Evolutionary conservation across 202 grass and related monocot species (phyloP).

Genomic region (Carex arenaria): DNA sequence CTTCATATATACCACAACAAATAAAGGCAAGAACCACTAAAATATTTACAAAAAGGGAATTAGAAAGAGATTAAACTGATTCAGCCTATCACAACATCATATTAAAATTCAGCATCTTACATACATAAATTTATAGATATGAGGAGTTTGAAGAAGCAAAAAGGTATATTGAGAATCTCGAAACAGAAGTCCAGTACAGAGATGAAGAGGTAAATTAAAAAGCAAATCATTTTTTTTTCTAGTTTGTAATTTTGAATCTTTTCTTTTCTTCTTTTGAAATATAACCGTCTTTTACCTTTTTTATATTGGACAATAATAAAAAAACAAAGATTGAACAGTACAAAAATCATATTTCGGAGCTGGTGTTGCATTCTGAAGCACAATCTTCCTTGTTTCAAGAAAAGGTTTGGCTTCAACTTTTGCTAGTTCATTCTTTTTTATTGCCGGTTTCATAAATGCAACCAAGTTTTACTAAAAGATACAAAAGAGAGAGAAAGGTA

Average conservation of each 20-base stretch:
- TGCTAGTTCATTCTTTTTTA: constrained; percentile 11
- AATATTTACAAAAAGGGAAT: not conserved
- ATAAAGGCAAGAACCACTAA: not conserved
- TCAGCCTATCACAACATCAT: not conserved
- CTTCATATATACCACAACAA: not conserved
- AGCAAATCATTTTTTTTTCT: not conserved
- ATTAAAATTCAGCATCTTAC: not conserved
- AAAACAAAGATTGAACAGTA: constrained; percentile 58
- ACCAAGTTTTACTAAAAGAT: not conserved
- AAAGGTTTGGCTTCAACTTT: constrained; percentile 50
- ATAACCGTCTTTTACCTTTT: constrained; percentile 24
- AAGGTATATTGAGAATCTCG: constrained; percentile 52
- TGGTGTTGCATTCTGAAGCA: constrained; percentile 78
- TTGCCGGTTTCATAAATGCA: not conserved
- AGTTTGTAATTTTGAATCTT: constrained; percentile 2
- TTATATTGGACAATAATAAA: not conserved
- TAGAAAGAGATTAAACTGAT: not conserved
- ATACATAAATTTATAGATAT: constrained; percentile 14
- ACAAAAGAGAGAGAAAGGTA: not conserved
- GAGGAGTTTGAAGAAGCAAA: constrained; percentile 56
- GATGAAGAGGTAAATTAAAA: constrained; percentile 59
- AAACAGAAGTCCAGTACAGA: constrained; percentile 46
- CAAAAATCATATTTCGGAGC: constrained; percentile 77
- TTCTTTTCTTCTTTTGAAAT: constrained; percentile 20
- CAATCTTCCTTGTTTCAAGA: constrained; percentile 78